Evolutionary conservation across 768 basidiomycete genomes (phyloP).

Genomic region (Mycena vulgaris): DNA sequence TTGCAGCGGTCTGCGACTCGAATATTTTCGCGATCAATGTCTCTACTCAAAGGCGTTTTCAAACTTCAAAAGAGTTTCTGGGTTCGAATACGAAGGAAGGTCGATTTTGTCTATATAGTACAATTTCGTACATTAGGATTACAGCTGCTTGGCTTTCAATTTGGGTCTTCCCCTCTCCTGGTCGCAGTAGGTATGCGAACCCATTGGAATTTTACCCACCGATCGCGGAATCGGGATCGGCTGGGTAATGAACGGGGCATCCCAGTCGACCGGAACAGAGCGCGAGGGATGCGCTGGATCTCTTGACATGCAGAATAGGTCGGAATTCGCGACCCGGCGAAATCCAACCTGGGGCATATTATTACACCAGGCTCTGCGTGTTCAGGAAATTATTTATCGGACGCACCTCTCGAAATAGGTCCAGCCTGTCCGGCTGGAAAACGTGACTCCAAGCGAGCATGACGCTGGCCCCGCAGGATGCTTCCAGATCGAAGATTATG

Average conservation of each 20-base stretch:
- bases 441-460: background rate
- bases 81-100: no score
- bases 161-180: no score
- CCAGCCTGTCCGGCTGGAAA: background rate
- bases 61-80: no score
- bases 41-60: no score
- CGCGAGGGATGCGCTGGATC: constrained; percentile 12
- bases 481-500: background rate
- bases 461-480: no score
- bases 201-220: no score
- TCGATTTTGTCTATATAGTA: no score
- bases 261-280: constrained; percentile 1
- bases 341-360: constrained; percentile 22
- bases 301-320: constrained; percentile 24
- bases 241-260: constrained; percentile 13
- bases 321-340: constrained; percentile 24
- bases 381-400: background rate
- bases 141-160: no score
- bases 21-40: no score
- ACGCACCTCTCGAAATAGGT: background rate
- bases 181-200: no score
- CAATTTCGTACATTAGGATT: no score
- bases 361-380: background rate
- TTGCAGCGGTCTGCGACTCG: no score
- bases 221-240: background rate